Evolutionary conservation across 2,329 filamentous ascomycete genomes (phyloP).

Genomic region (Paracoccidioides lutzii): DNA sequence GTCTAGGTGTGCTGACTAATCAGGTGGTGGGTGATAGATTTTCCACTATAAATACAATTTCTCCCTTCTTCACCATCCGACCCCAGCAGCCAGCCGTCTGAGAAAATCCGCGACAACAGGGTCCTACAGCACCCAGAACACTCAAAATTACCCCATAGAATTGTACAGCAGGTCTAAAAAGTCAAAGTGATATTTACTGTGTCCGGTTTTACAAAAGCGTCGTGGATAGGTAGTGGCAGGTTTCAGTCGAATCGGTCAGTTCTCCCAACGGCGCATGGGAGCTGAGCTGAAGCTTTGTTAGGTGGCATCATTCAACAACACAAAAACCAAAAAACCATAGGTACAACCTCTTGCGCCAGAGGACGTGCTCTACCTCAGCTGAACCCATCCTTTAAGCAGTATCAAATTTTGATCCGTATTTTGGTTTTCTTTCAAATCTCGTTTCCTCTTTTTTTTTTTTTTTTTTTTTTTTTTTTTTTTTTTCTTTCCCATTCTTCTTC

Average conservation of each 20-base stretch:
- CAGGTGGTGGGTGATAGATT: slow-evolving; percentile 6
- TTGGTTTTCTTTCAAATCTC: not conserved
- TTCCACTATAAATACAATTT: slow-evolving; percentile 13
- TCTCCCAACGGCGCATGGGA: not conserved
- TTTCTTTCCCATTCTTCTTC: not conserved
- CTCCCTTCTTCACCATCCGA: slow-evolving; percentile 10
- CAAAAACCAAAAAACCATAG: no score
- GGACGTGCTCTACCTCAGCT: no score
- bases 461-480: slow-evolving; percentile 5
- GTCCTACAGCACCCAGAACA: slow-evolving; percentile 3
- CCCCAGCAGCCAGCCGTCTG: slow-evolving; percentile 3
- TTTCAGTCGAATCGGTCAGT: not conserved
- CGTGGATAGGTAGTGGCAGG: not conserved
- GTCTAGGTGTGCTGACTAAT: slow-evolving; percentile 9
- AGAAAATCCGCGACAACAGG: not conserved
- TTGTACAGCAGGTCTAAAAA: not conserved
- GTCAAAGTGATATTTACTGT: not conserved
- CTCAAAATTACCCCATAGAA: not conserved
- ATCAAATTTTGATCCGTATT: no score
- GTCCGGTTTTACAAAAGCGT: not conserved
- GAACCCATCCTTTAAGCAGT: no score
- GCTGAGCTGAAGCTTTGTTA: not conserved
- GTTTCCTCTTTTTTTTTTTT: slow-evolving; percentile 7
- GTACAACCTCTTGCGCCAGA: no score
- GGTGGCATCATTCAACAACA: no score